Conservation (phyloP, 257 asterid species). For the Solanum chiquidenum region DNA sequence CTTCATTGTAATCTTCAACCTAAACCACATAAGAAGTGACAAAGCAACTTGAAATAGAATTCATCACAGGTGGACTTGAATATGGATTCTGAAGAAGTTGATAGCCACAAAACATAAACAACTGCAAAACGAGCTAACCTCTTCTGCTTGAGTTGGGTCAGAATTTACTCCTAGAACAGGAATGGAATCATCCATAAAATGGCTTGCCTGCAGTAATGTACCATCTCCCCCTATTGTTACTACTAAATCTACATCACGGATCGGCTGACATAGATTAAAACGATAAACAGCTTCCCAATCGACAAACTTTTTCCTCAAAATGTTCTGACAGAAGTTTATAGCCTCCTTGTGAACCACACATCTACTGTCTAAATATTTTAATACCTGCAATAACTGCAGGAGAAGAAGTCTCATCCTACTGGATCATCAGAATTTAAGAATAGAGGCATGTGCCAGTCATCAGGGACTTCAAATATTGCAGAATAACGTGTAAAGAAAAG, state of each 20-base stretch:
- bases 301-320: conserved; percentile 46
- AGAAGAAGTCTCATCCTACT: not conserved
- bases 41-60: not conserved
- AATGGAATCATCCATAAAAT: conserved; percentile 62
- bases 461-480: not conserved
- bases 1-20: conserved; percentile 62
- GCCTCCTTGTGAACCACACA: conserved; percentile 62
- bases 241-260: conserved; percentile 72
- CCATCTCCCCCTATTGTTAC: conserved; percentile 92
- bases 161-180: conserved; percentile 90
- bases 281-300: conserved; percentile 60
- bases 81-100: not conserved
- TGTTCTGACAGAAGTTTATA: conserved; percentile 60
- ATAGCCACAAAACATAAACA: not conserved
- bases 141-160: conserved; percentile 77
- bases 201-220: conserved; percentile 78
- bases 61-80: not conserved
- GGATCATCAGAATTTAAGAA: not conserved
- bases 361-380: conserved; percentile 47
- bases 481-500: not conserved
- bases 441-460: not conserved
- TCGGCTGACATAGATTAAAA: conserved; percentile 39
- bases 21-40: conserved; percentile 13
- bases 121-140: conserved; percentile 30
- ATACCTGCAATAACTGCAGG: conserved; percentile 38